These are phyloP conservation scores for Podosphaera aphanis DNA, from an alignment of 2,329 filamentous ascomycete species.

Conservation along the genomic window DNA sequence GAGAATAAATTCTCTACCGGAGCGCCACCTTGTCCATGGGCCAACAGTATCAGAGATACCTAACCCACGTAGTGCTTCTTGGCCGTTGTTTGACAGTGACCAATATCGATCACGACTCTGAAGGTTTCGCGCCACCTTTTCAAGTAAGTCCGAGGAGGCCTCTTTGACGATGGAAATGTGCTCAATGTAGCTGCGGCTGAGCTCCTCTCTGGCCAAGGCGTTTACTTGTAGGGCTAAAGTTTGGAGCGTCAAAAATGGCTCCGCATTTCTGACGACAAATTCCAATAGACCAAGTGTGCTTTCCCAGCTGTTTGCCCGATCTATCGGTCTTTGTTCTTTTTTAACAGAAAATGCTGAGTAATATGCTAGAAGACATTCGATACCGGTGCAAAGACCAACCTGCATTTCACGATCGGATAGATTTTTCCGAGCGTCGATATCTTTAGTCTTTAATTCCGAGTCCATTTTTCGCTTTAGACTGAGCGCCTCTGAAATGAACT, in stretches of 20 bases:
- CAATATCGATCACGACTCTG: slow-evolving; percentile 14
- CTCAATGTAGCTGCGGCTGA: slow-evolving; percentile 13
- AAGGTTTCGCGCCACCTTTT: slow-evolving; percentile 6
- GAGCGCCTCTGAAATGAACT: slow-evolving; percentile 6
- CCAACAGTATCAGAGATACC: slow-evolving; percentile 13
- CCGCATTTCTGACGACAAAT: slow-evolving; percentile 19
- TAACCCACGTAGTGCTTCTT: slow-evolving; percentile 19
- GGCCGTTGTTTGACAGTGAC: slow-evolving; percentile 5
- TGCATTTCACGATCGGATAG: slow-evolving; percentile 9
- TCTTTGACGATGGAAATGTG: slow-evolving; percentile 12
- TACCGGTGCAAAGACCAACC: slow-evolving; percentile 9
- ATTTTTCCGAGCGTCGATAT: background rate
- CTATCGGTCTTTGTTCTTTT: slow-evolving; percentile 3
- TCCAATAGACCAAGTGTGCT: slow-evolving; percentile 24
- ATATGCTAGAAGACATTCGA: slow-evolving; percentile 14
- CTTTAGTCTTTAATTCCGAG: slow-evolving; percentile 6
- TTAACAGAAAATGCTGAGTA: slow-evolving; percentile 11
- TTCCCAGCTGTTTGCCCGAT: slow-evolving; percentile 18
- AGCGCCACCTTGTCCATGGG: slow-evolving; percentile 19
- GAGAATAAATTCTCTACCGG: slow-evolving; percentile 22
- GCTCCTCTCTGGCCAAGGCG: slow-evolving; percentile 22
- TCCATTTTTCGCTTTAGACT: slow-evolving; percentile 16
- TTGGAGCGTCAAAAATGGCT: slow-evolving; percentile 18
- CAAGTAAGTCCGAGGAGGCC: slow-evolving; percentile 12
- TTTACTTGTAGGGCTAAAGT: slow-evolving; percentile 23